Conservation (phyloP, 225 moss, liverwort and hornwort genomes). For the Rhytidiadelphus loreus region DNA sequence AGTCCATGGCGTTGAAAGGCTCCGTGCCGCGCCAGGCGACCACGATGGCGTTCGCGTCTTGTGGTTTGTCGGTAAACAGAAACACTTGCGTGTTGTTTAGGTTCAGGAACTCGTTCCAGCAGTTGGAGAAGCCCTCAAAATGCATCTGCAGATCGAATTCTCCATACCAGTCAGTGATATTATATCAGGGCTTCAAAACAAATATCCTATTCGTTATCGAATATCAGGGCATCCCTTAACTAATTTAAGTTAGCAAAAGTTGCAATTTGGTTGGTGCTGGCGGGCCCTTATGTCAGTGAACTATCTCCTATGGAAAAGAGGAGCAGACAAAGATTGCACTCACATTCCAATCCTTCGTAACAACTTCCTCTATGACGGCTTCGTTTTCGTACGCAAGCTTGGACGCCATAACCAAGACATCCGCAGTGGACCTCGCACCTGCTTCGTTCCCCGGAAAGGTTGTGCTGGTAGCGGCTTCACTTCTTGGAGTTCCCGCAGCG, state of each 20-base stretch:
- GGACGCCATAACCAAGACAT: not conserved
- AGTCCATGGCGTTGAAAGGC: not conserved
- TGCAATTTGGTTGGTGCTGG: not conserved
- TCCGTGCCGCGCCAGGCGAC: not conserved
- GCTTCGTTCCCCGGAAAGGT: not conserved
- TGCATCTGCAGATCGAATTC: not conserved
- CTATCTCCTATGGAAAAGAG: not conserved
- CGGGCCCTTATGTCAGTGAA: not conserved
- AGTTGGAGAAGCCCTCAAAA: not conserved
- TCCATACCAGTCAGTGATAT: not conserved
- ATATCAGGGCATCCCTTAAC: not conserved
- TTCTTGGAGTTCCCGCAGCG: not conserved
- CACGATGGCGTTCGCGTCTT: not conserved
- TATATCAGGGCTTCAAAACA: not conserved
- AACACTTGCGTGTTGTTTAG: not conserved
- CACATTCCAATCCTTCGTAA: not conserved
- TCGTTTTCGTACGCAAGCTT: not conserved
- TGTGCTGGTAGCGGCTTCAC: not conserved
- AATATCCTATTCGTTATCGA: too few relatives aligned
- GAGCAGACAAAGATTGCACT: not conserved
- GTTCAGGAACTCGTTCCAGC: not conserved
- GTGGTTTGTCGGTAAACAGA: not conserved
- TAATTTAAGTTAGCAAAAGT: not conserved
- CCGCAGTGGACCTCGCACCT: not conserved
- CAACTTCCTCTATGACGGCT: not conserved